These are phyloP conservation scores for Hyphodiscus sp. DNA, from an alignment of 2,329 filamentous ascomycete genomes.

Conservation along the genomic window DNA sequence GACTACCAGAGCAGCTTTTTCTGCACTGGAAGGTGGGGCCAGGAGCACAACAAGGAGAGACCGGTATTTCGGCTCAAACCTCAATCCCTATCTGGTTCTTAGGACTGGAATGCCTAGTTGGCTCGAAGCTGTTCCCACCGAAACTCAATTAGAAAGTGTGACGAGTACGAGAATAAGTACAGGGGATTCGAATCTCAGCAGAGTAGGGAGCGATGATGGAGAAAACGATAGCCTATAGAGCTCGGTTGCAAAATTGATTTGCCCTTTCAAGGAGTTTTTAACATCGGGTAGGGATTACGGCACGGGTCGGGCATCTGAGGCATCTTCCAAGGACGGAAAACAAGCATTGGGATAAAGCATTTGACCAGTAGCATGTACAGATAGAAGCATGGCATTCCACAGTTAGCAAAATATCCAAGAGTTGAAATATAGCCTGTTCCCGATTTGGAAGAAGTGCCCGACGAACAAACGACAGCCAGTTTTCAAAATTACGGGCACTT, in stretches of 20 bases:
- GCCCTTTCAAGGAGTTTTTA: neutral
- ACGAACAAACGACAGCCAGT: too few species aligned
- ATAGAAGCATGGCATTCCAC: neutral
- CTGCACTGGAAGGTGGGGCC: constrained; percentile 69
- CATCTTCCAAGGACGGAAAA: neutral
- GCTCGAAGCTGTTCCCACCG: constrained; percentile 17
- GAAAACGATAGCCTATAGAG: neutral
- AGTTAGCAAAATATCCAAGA: too few species aligned
- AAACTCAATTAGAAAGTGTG: neutral
- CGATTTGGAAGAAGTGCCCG: too few species aligned
- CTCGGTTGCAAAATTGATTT: neutral
- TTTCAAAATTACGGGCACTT: neutral
- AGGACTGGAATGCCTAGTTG: constrained; percentile 45
- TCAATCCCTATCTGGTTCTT: constrained; percentile 58
- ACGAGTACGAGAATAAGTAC: neutral
- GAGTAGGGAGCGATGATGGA: neutral
- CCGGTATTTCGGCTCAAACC: constrained; percentile 59
- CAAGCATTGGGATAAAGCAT: too few species aligned
- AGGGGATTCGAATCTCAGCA: neutral
- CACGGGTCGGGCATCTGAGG: neutral
- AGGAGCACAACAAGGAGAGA: constrained; percentile 62
- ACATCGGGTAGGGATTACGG: neutral
- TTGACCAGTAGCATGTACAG: neutral
- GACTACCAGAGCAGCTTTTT: constrained; percentile 67
- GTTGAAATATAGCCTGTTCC: too few species aligned